Percentiles rank a stretch among this genome's conserved stretches.
phyloP scores from a whole-genome alignment of 2,329 filamentous ascomycete genomes.

The Lasiodiplodia gonubiensis region DNA sequence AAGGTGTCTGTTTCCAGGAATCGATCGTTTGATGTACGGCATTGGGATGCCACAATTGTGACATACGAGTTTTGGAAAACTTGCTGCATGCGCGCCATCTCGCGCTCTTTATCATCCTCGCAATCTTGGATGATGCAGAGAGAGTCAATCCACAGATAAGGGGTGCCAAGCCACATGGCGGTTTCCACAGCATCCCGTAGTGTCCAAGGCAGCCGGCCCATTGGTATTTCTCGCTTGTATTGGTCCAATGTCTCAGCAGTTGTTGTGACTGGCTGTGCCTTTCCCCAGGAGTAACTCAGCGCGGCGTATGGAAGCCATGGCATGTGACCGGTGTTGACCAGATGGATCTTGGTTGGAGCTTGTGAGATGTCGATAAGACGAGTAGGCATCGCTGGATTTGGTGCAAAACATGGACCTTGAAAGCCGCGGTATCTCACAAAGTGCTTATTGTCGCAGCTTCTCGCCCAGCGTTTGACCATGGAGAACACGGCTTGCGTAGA shows the following conservation, averaged over 20 bases:
- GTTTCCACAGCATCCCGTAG: conserved; percentile 25
- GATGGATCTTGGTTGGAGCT: too few relatives aligned
- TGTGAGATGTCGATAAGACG: too few relatives aligned
- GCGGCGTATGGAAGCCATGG: conserved; percentile 2
- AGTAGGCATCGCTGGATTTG: too few relatives aligned
- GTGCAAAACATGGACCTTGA: too few relatives aligned
- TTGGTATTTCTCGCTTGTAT: background rate
- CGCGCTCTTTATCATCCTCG: conserved; percentile 10
- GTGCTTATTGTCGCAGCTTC: too few relatives aligned
- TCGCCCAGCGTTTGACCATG: too few relatives aligned
- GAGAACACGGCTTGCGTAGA: too few relatives aligned
- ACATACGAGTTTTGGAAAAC: conserved; percentile 16
- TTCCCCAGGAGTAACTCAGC: conserved; percentile 19
- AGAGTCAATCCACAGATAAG: conserved; percentile 29
- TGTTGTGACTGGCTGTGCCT: background rate
- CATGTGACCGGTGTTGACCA: too few relatives aligned
- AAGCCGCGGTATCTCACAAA: too few relatives aligned
- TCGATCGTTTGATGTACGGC: background rate
- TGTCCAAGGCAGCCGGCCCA: conserved; percentile 11
- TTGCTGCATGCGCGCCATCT: conserved; percentile 17
- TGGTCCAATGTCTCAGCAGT: background rate
- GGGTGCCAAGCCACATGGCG: conserved; percentile 4
- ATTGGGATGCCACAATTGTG: conserved; percentile 1
- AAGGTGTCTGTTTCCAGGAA: background rate
- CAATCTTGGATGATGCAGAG: conserved; percentile 28